phyloP scores from a whole-genome alignment of 2,329 filamentous ascomycete species.

The Pseudogymnoascus pannorum region DNA sequence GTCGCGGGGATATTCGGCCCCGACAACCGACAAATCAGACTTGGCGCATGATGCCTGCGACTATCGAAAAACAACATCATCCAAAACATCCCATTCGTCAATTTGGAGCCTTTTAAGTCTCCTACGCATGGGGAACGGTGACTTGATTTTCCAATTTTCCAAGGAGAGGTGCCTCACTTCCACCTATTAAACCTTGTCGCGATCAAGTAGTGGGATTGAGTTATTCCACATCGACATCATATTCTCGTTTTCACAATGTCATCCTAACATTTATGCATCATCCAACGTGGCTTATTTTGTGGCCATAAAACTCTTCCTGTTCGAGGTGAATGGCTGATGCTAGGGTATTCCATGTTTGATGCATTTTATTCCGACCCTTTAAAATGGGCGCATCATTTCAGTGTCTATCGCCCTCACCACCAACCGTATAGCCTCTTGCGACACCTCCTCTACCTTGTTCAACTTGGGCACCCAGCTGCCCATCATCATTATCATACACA shows the following conservation, averaged over 20 bases:
- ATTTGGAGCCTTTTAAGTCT: neutral
- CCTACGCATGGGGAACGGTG: neutral
- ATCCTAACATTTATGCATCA: neutral
- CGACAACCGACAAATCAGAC: conserved; percentile 3
- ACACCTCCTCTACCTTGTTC: conserved; percentile 84
- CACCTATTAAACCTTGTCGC: neutral
- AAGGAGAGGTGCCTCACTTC: neutral
- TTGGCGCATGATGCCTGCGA: neutral
- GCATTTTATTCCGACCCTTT: conserved; percentile 7
- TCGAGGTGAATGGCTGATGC: neutral
- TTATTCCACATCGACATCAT: neutral
- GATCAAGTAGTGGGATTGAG: neutral
- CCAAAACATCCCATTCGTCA: neutral
- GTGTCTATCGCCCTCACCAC: conserved; percentile 40
- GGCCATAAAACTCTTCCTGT: neutral
- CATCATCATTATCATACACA: conserved; percentile 49
- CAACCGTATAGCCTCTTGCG: conserved; percentile 79
- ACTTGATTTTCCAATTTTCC: neutral
- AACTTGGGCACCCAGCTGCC: conserved; percentile 54
- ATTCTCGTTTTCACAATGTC: neutral
- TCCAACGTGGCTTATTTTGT: neutral
- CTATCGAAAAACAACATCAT: neutral
- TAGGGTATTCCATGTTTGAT: neutral
- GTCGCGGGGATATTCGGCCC: neutral
- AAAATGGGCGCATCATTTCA: conserved; percentile 10